Conservation (phyloP, 179 eudicot genomes). For the Sideroxylon spinosum region DNA sequence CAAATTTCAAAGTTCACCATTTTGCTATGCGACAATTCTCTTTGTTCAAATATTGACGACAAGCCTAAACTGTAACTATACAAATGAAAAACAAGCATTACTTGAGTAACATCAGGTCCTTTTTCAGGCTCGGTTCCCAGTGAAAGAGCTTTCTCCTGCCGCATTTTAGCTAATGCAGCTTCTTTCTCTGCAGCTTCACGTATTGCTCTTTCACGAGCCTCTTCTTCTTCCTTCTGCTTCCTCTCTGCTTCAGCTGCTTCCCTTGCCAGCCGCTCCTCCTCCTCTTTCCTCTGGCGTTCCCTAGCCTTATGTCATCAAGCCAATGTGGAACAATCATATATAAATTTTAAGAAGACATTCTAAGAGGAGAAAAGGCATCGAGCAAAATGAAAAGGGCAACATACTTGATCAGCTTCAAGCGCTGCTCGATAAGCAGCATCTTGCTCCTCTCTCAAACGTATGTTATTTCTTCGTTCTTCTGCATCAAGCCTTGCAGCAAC, state of each 20-base stretch:
- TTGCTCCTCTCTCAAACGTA: constrained; percentile 91
- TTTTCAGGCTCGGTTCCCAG: constrained; percentile 91
- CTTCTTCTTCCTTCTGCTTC: constrained; percentile 84
- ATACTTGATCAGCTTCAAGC: constrained; percentile 96
- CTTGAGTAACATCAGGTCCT: constrained; percentile 94
- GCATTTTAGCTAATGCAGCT: constrained; percentile 75
- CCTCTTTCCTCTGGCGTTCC: constrained; percentile 87
- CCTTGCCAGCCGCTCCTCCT: constrained; percentile 73
- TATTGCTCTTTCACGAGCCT: constrained; percentile 83
- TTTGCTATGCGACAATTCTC: neutral
- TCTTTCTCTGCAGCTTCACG: constrained; percentile 90
- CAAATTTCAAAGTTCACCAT: neutral
- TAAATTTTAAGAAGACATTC: neutral
- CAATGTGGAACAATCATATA: neutral
- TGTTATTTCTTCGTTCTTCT: constrained; percentile 79
- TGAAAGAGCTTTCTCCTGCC: constrained; percentile 73
- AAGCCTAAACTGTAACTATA: neutral
- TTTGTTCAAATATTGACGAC: constrained; percentile 2
- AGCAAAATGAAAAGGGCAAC: constrained; percentile 1
- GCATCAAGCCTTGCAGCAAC: constrained; percentile 94
- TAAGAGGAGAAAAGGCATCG: neutral
- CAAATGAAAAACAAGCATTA: constrained; percentile 25
- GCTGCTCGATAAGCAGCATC: constrained; percentile 99
- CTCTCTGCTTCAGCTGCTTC: constrained; percentile 95
- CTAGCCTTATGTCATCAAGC: constrained; percentile 56